Percentiles rank a stretch among this genome's conserved stretches.
Conservation (phyloP, 139 green algal genomes). For the Chlamydomonas sp. region DNA sequence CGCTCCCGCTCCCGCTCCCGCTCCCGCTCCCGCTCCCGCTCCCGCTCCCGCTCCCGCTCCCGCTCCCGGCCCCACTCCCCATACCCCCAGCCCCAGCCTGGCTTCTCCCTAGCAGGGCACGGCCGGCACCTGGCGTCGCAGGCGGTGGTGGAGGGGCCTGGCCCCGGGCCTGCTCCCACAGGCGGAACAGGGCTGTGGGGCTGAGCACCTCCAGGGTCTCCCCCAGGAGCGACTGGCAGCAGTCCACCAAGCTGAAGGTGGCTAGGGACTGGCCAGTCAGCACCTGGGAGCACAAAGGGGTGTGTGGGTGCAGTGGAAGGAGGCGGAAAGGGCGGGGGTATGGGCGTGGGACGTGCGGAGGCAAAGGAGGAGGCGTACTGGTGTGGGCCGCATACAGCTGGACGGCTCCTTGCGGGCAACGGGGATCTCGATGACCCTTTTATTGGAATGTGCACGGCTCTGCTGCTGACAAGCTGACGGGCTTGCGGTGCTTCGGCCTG, state of each 20-base stretch:
- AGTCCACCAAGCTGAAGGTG: conserved; percentile 82
- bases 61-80: not conserved
- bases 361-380: too few relatives aligned
- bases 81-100: not conserved
- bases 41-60: not conserved
- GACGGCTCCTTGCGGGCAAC: too few relatives aligned
- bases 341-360: too few relatives aligned
- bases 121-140: not conserved
- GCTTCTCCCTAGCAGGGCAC: not conserved
- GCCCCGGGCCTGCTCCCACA: conserved; percentile 37
- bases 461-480: too few relatives aligned
- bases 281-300: conserved; percentile 42
- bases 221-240: conserved; percentile 66
- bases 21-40: not conserved
- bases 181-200: conserved; percentile 15
- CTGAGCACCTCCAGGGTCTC: conserved; percentile 70
- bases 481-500: too few relatives aligned
- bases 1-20: not conserved
- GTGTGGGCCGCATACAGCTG: too few relatives aligned
- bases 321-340: too few relatives aligned
- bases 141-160: not conserved
- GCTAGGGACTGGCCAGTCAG: conserved; percentile 73
- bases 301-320: not conserved
- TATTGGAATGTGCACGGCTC: too few relatives aligned
- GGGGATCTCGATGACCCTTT: too few relatives aligned